Conservation (phyloP, 306 rosid species). For the Medicago ruthenica region DNA sequence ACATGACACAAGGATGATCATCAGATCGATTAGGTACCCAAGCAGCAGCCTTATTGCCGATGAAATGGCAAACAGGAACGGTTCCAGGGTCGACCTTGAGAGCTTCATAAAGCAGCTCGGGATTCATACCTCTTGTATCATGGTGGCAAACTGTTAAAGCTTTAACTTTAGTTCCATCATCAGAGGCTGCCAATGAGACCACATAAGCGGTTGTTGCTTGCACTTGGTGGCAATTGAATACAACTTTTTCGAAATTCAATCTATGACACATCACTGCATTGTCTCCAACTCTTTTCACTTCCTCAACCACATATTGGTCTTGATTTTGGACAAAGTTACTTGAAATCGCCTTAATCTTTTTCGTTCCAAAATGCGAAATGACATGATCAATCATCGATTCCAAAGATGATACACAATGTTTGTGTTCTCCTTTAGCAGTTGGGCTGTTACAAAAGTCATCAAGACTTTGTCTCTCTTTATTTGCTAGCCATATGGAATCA, state of each 20-base stretch:
- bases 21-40: background rate
- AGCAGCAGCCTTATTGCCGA: slow-evolving; percentile 24
- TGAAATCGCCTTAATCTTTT: slow-evolving; percentile 11
- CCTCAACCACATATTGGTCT: slow-evolving; percentile 17
- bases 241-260: slow-evolving; percentile 26
- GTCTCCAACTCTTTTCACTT: slow-evolving; percentile 31
- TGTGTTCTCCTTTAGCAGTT: background rate
- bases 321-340: slow-evolving; percentile 13
- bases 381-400: slow-evolving; percentile 7
- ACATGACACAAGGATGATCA: background rate
- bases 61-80: slow-evolving; percentile 16
- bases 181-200: slow-evolving; percentile 13
- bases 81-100: slow-evolving; percentile 27
- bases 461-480: background rate
- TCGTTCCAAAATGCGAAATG: slow-evolving; percentile 24
- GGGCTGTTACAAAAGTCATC: slow-evolving; percentile 28
- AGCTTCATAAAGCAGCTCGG: slow-evolving; percentile 7
- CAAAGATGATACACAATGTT: slow-evolving; percentile 5
- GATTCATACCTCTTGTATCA: slow-evolving; percentile 39
- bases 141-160: slow-evolving; percentile 41
- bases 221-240: slow-evolving; percentile 33
- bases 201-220: slow-evolving; percentile 8
- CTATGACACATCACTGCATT: slow-evolving; percentile 28
- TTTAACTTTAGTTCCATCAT: slow-evolving; percentile 31
- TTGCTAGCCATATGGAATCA: background rate